Evolutionary conservation across 192 early-diverging fungal genomes (phyloP), one percentile per base, ranked within the genome.

Genomic region (Rhizoclosmatium sp.): DNA sequence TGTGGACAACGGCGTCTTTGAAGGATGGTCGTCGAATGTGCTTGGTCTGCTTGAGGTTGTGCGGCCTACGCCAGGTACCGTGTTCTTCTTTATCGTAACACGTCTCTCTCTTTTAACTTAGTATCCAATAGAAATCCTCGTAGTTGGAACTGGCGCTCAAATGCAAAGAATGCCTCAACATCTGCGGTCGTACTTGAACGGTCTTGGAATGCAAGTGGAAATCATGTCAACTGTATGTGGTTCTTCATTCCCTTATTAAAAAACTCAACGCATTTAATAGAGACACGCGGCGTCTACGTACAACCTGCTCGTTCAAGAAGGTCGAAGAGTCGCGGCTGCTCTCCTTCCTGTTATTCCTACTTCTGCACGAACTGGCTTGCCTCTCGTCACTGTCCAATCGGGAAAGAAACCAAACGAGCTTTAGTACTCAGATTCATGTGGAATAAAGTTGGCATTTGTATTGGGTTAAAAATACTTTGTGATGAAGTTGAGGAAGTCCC

Each of bases 331-430:
- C 21, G 84, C 84, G 23, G 81, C 82, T 19, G 86, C 86, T 3
- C 47, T 90, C 31, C 73, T 88, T 10, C 89, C 89, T 21, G 48
- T 78, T 12, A 71, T 89, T 21, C 89, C 89, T 21, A 90, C 89
- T 21, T 81, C 80, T 9, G 78, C 86, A 21, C 46, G 88, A 31
- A 87, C 86, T 2, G 85, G 85, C 19, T 39, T 79, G 46, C 76
- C 74, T 16, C 68, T 89, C 1, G 88, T 89, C n/a, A 10, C 61
- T 31, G 73, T 75, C 4, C 45, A 47, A 46, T 21, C 59, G 12
- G 73, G 73, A 14, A 60, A 60, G 39, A 31, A n/a, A 64, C 73
- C 73, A 12, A 42, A 69, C 19, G 19, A 69, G 51, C 16, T 16
- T 54, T 16, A 54, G 16, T 54, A 54, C 31, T 31, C 31, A 31